Percentiles rank a stretch among this genome's conserved stretches.
These are phyloP conservation scores for Abortiporus biennis DNA, from an alignment of 1,284 basidiomycete species.

Conservation along the genomic window DNA sequence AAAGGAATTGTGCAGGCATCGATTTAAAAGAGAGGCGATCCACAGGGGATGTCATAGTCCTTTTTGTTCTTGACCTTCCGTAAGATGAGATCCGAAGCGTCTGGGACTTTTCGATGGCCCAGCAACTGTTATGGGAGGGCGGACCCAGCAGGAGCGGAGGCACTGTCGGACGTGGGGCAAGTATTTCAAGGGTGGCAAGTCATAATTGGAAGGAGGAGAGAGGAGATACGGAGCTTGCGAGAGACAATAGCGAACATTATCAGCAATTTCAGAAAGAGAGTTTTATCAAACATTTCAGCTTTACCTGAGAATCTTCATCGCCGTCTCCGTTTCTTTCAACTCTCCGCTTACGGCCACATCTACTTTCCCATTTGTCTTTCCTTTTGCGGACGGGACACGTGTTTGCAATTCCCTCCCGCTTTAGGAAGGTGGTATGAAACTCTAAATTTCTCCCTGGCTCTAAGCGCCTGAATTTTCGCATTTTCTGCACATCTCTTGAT, in stretches of 20 bases:
- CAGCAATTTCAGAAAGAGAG: slow-evolving; percentile 1
- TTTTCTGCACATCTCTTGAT: not conserved
- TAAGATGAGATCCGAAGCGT: slow-evolving; percentile 34
- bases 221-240: not conserved
- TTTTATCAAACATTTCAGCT: not conserved
- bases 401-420: slow-evolving; percentile 1
- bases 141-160: slow-evolving; percentile 21
- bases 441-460: not conserved
- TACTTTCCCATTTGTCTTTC: slow-evolving; percentile 5
- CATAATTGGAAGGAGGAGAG: slow-evolving; percentile 11
- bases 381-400: slow-evolving; percentile 5
- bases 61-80: slow-evolving; percentile 27
- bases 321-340: no score
- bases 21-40: slow-evolving; percentile 13
- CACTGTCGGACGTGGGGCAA: slow-evolving; percentile 14
- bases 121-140: slow-evolving; percentile 32
- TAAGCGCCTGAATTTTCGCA: not conserved
- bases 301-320: no score
- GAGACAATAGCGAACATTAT: not conserved
- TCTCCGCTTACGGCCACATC: slow-evolving; percentile 4
- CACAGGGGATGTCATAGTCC: slow-evolving; percentile 28
- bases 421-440: not conserved
- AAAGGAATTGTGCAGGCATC: slow-evolving; percentile 8
- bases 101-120: slow-evolving; percentile 21
- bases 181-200: slow-evolving; percentile 1